Conservation (phyloP, 78 protist species). For the Cavenderia fasciculata region DNA sequence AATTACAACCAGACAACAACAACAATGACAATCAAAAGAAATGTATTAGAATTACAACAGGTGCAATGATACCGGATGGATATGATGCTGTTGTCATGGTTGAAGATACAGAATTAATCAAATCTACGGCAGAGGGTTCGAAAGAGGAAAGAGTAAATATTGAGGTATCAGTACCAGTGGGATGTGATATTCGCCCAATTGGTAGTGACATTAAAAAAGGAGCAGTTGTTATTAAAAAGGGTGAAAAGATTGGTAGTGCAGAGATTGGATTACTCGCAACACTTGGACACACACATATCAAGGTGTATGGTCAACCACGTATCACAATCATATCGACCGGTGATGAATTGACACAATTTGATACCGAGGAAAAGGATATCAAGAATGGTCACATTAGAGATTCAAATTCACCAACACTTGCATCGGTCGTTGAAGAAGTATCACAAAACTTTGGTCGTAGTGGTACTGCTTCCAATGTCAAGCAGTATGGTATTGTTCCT, state of each 20-base stretch:
- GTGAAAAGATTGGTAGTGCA: conserved; percentile 65
- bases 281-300: conserved; percentile 38
- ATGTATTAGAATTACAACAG: conserved; percentile 79
- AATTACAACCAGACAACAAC: neutral
- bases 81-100: conserved; percentile 86
- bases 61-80: conserved; percentile 84
- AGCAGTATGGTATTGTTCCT: conserved; percentile 5
- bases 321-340: conserved; percentile 88
- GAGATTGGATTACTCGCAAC: conserved; percentile 87
- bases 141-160: neutral
- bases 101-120: conserved; percentile 77
- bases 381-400: conserved; percentile 44
- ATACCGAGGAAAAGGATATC: neutral
- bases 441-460: conserved; percentile 37
- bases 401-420: conserved; percentile 31
- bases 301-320: conserved; percentile 20
- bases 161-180: neutral
- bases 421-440: conserved; percentile 1
- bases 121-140: neutral
- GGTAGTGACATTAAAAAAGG: conserved; percentile 83
- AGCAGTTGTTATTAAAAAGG: conserved; percentile 7
- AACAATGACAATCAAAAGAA: neutral
- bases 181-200: conserved; percentile 77
- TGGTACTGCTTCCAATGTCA: neutral
- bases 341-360: conserved; percentile 71